Evolutionary conservation across 108 stramenopile species (phyloP).

Genomic region (Aurantiochytrium sp.): DNA sequence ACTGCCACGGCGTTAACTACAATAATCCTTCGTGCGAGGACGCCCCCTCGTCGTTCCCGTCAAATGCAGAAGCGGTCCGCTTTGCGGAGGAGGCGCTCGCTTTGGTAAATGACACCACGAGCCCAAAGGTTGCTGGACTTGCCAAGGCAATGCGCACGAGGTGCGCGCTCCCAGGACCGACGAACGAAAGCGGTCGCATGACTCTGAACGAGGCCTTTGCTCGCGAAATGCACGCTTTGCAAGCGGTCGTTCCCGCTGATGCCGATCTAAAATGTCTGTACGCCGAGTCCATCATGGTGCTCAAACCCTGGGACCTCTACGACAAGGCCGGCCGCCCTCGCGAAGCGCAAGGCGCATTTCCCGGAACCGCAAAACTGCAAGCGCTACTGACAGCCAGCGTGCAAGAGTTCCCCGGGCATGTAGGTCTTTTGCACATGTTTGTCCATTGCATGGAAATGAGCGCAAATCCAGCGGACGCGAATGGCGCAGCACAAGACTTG

Average conservation of each 20-base stretch:
- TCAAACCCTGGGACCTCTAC: neutral
- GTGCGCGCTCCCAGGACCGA: neutral
- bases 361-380: neutral
- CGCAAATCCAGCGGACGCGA: neutral
- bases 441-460: neutral
- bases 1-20: constrained; percentile 6
- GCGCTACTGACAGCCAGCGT: neutral
- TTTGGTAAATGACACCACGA: neutral
- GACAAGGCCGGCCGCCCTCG: neutral
- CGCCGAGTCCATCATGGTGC: neutral
- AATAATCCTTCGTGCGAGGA: neutral
- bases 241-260: neutral
- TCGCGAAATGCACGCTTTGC: neutral
- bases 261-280: neutral
- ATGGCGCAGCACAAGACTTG: neutral
- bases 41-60: neutral
- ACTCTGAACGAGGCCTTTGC: neutral
- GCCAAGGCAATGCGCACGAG: neutral
- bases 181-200: neutral
- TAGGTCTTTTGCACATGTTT: neutral
- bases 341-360: neutral
- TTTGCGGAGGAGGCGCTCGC: neutral
- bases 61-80: neutral
- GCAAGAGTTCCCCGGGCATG: neutral
- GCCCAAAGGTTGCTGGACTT: neutral